Conservation (phyloP, 371 early-diverging fungal genomes). For the Choanephora cucurbitarum region DNA sequence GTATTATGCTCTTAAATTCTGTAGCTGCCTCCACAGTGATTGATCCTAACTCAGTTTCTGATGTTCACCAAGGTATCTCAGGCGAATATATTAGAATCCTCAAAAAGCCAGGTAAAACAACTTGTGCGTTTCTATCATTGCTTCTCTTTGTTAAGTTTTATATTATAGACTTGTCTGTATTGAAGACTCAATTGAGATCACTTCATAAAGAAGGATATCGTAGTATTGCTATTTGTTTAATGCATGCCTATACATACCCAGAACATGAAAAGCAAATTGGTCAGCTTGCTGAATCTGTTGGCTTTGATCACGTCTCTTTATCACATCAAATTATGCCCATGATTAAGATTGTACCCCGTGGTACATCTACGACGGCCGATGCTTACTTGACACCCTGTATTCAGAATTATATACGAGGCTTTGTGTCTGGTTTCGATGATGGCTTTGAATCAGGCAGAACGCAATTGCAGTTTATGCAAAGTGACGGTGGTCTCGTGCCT, state of each 20-base stretch:
- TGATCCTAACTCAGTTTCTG: constrained; percentile 28
- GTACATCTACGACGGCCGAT: constrained; percentile 88
- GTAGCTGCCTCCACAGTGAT: constrained; percentile 57
- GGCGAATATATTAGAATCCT: constrained; percentile 84
- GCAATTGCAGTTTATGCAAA: constrained; percentile 93
- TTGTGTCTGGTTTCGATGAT: constrained; percentile 85
- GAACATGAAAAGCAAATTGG: constrained; percentile 83
- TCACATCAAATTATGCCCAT: constrained; percentile 89
- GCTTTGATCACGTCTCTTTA: constrained; percentile 83
- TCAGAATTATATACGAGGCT: constrained; percentile 79
- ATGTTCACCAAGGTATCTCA: constrained; percentile 72
- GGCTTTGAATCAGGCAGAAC: constrained; percentile 59
- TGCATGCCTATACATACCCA: constrained; percentile 91
- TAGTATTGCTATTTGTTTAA: constrained; percentile 87
- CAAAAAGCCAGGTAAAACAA: constrained; percentile 67
- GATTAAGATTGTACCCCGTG: constrained; percentile 94
- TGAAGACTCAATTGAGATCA: constrained; percentile 60
- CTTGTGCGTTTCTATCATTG: neutral
- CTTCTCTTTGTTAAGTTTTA: too few relatives aligned
- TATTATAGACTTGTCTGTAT: constrained; percentile 27
- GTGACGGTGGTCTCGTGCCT: constrained; percentile 92
- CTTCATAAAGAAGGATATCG: constrained; percentile 75
- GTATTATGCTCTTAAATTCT: constrained; percentile 78
- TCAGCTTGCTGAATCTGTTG: constrained; percentile 69
- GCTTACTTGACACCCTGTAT: constrained; percentile 95